These are phyloP conservation scores for Leucocoprinus gongylophorus DNA, from an alignment of 1,284 basidiomycete species.

Conservation along the genomic window DNA sequence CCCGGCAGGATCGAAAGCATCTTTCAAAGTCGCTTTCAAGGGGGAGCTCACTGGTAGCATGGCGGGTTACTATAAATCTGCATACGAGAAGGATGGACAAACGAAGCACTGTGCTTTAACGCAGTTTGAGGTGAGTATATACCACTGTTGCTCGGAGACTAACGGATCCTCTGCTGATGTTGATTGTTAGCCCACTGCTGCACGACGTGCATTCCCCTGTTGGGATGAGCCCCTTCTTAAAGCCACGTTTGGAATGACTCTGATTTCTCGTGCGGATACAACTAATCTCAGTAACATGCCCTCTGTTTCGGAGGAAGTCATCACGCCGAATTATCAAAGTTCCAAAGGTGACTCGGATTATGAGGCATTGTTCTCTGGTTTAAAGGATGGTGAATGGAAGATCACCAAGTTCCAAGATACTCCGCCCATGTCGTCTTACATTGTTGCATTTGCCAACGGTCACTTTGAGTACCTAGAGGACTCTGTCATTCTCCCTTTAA, in stretches of 20 bases:
- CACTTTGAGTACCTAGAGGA: conserved; percentile 70
- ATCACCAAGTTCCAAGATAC: conserved; percentile 74
- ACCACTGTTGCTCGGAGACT: not conserved
- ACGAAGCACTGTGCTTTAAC: conserved; percentile 72
- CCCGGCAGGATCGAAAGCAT: conserved; percentile 56
- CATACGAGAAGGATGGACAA: conserved; percentile 49
- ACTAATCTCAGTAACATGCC: conserved; percentile 88
- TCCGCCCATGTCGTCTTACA: conserved; percentile 85
- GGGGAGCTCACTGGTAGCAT: conserved; percentile 61
- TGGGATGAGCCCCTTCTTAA: conserved; percentile 96
- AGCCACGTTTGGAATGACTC: conserved; percentile 76
- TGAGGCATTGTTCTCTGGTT: conserved; percentile 4
- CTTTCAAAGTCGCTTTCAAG: conserved; percentile 57
- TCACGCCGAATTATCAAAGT: conserved; percentile 26
- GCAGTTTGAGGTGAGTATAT: conserved; percentile 59
- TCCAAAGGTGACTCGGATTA: conserved; percentile 8
- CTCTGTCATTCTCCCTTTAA: conserved; percentile 76
- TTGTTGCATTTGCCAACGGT: conserved; percentile 90
- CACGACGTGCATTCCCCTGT: conserved; percentile 76
- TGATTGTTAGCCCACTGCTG: conserved; percentile 72
- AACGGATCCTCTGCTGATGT: conserved; percentile 21
- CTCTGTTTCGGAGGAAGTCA: conserved; percentile 47
- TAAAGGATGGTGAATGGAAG: conserved; percentile 59
- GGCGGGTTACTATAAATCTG: conserved; percentile 67
- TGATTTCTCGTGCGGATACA: conserved; percentile 78